phyloP scores from a whole-genome alignment of 768 basidiomycete species.

The Amanita rubescens region DNA sequence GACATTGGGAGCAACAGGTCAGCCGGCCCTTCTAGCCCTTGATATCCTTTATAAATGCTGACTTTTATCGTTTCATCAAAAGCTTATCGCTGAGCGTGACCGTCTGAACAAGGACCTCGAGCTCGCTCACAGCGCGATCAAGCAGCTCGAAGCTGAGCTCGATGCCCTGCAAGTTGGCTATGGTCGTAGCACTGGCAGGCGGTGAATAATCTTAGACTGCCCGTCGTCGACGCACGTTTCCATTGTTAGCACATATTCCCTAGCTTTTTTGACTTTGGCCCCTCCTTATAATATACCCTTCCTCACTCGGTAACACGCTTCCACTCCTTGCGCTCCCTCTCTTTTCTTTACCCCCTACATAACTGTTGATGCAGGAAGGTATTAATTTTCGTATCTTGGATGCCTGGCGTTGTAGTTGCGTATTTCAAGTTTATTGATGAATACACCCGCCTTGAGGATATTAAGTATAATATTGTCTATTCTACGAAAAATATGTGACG shows the following conservation, averaged over 20 bases:
- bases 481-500: not conserved
- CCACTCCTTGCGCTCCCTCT: not conserved
- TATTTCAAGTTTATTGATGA: not conserved
- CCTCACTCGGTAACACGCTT: not conserved
- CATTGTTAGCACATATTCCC: slow-evolving; percentile 3
- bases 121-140: slow-evolving; percentile 85
- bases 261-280: not conserved
- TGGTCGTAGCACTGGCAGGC: slow-evolving; percentile 62
- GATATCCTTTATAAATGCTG: slow-evolving; percentile 5
- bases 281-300: slow-evolving; percentile 4
- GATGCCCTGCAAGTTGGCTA: slow-evolving; percentile 86
- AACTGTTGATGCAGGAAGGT: slow-evolving; percentile 5
- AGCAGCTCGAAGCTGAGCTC: slow-evolving; percentile 83
- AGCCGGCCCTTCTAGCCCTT: slow-evolving; percentile 23
- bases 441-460: not conserved
- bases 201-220: slow-evolving; percentile 29
- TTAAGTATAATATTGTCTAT: no score
- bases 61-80: slow-evolving; percentile 13
- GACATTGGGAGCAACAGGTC: slow-evolving; percentile 99
- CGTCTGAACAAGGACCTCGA: slow-evolving; percentile 99
- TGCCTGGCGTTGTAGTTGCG: not conserved
- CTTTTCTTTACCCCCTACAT: not conserved
- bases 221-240: not conserved
- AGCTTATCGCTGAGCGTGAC: slow-evolving; percentile 98
- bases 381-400: slow-evolving; percentile 3